A percentile compares a stretch with the other conserved stretches of the same genome.
Evolutionary conservation across 2,329 filamentous ascomycete genomes (phyloP).

Genomic region (Achaetomium macrosporum): DNA sequence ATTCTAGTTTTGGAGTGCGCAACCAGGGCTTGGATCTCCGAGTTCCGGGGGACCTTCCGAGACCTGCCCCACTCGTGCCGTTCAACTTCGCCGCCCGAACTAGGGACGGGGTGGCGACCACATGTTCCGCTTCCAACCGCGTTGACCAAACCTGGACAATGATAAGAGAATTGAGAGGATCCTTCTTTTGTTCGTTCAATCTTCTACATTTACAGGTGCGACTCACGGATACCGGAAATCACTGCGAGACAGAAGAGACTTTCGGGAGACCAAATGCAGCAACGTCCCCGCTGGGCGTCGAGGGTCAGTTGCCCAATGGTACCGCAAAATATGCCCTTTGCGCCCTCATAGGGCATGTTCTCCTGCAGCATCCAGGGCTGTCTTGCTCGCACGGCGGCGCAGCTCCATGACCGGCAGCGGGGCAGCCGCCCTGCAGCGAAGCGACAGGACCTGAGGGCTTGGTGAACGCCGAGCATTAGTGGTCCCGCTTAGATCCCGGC

Average conservation of each 20-base stretch:
- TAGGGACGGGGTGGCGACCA: constrained; percentile 11
- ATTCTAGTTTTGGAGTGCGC: too few relatives aligned
- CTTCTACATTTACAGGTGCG: not conserved
- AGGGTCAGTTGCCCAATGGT: constrained; percentile 32
- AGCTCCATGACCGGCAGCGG: constrained; percentile 27
- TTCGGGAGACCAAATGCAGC: constrained; percentile 7
- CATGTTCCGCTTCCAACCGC: constrained; percentile 11
- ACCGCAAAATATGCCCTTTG: constrained; percentile 28
- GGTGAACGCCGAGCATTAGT: constrained; percentile 1
- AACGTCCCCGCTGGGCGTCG: constrained; percentile 14
- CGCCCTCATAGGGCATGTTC: constrained; percentile 36
- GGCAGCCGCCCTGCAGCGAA: constrained; percentile 11
- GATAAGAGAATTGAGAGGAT: not conserved
- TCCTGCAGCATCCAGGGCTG: constrained; percentile 36
- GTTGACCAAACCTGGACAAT: not conserved
- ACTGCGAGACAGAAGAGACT: not conserved
- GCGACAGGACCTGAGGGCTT: constrained; percentile 9
- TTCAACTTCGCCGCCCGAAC: constrained; percentile 13
- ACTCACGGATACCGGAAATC: not conserved
- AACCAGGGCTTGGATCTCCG: constrained; percentile 4
- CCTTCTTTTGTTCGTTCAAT: not conserved
- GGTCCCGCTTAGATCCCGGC: constrained; percentile 10
- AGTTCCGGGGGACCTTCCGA: constrained; percentile 11
- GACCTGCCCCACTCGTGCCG: constrained; percentile 13
- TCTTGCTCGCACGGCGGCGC: constrained; percentile 40